Base-by-base conservation (phyloP, 345 rosid species). In the Eucalyptus lansdowneana region DNA sequence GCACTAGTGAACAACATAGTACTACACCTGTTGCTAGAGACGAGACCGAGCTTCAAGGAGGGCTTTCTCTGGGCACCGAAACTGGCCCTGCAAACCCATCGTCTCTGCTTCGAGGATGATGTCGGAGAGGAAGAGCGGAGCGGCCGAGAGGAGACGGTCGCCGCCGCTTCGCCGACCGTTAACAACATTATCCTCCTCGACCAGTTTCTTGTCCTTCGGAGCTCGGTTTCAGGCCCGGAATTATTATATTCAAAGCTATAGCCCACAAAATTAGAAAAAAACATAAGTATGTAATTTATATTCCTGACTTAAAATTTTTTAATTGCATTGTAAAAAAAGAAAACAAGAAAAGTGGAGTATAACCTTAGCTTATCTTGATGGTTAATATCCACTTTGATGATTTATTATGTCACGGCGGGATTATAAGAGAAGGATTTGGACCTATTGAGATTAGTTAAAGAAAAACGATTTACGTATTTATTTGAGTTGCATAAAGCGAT, bases 141-240 rank as follows among this genome's bases (percentile, higher is more conserved):
- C 90, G 85, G 87, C 49, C 91, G 72, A 56, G 88, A 86, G 69
- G 90, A 87, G 89, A 92, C 89, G 83, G 93, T 76, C 89, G 89
- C 91, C 50, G 92, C 92, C 87, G 95, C 93, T 93, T 93, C 94
- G 91, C 94, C 90, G 91, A 92, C 94, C 88, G 96, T 94, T 95
- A 94, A 88, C 97, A 96, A 90, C 99, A 95, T 95, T 90, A 93
- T 94, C 93, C 89, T 87, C 89, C 76, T 80, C 90, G 80, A 45
- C 87, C 76, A 14, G 51, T 31, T 65, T 50, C 17, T 60, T 25
- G 76, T 25, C 45, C 44, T 88, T 72, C 65, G 58, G 58, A 8
- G 1, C 25, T 51, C 21, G 54, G 54, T 51, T 16, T 51, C 54
- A 51, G 21, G 54, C 54, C 54, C 21, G 54, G 21, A 51, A 51